Evolutionary conservation across 345 rosid species (phyloP).

Genomic region (Pistacia integerrima): DNA sequence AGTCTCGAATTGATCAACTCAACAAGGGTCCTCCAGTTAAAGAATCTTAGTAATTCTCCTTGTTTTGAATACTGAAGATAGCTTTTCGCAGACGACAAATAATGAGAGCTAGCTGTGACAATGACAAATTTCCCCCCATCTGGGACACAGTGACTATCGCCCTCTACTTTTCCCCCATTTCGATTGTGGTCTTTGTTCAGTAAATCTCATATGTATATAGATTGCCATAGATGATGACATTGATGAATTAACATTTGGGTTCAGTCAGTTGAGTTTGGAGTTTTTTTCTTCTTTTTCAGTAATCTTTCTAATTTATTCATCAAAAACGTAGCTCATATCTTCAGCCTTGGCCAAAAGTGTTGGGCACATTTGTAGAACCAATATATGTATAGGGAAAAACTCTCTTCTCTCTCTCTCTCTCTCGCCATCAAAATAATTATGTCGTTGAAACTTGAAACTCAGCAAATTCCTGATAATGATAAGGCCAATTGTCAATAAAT

Average conservation of each 20-base stretch:
- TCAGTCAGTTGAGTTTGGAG: slow-evolving; percentile 12
- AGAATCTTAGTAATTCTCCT: not conserved
- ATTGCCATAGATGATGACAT: not conserved
- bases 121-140: slow-evolving; percentile 4
- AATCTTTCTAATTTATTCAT: not conserved
- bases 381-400: no score
- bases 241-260: not conserved
- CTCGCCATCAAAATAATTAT: slow-evolving; percentile 11
- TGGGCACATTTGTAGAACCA: no score
- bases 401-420: not conserved
- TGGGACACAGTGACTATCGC: not conserved
- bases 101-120: slow-evolving; percentile 3
- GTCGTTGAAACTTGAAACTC: slow-evolving; percentile 21
- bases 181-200: not conserved
- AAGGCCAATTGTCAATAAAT: not conserved
- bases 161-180: not conserved
- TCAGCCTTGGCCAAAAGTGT: not conserved
- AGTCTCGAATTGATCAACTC: not conserved
- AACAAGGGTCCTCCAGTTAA: not conserved
- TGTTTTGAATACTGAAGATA: not conserved
- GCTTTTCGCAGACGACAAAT: not conserved
- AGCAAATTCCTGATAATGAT: not conserved
- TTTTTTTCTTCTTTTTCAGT: not conserved
- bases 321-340: not conserved
- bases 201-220: no score